Percentiles rank a stretch among this genome's conserved stretches.
phyloP scores from a whole-genome alignment of 768 basidiomycete genomes.

The Brasilioporus rufonigricans region DNA sequence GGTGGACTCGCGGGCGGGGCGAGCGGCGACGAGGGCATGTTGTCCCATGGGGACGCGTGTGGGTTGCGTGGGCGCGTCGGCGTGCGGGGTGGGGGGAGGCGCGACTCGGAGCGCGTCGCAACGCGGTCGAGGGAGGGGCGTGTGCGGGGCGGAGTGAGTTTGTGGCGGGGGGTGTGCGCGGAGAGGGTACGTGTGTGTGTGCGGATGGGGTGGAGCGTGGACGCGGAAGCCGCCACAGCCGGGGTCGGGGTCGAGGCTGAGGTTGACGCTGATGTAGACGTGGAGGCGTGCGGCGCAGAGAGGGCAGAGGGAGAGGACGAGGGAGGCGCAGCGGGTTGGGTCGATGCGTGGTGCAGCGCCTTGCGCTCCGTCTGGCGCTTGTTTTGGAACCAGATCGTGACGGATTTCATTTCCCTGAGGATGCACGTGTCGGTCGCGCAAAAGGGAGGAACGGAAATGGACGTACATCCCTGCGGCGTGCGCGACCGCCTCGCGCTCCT shows the following conservation, averaged over 20 bases:
- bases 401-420: slow-evolving; percentile 35
- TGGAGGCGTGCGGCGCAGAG: slow-evolving; percentile 22
- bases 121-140: slow-evolving; percentile 34
- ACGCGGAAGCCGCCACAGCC: neutral
- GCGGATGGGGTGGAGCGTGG: slow-evolving; percentile 30
- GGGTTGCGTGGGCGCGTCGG: slow-evolving; percentile 31
- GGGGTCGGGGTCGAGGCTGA: too few relatives aligned
- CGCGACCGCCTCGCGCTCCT: slow-evolving; percentile 65
- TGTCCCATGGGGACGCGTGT: slow-evolving; percentile 30
- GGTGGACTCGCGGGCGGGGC: slow-evolving; percentile 34
- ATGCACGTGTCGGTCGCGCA: slow-evolving; percentile 8
- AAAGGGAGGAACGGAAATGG: neutral
- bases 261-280: slow-evolving; percentile 24
- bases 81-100: slow-evolving; percentile 28
- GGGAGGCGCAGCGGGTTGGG: too few relatives aligned
- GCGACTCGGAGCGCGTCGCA: slow-evolving; percentile 31
- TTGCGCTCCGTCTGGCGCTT: slow-evolving; percentile 50
- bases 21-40: slow-evolving; percentile 44
- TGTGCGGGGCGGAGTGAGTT: slow-evolving; percentile 28
- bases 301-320: slow-evolving; percentile 4
- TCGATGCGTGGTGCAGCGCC: slow-evolving; percentile 43
- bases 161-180: slow-evolving; percentile 25
- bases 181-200: slow-evolving; percentile 33
- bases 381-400: slow-evolving; percentile 37
- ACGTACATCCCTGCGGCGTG: slow-evolving; percentile 62